phyloP scores from a whole-genome alignment of 1,284 basidiomycete genomes.

The Malassezia globosa region DNA sequence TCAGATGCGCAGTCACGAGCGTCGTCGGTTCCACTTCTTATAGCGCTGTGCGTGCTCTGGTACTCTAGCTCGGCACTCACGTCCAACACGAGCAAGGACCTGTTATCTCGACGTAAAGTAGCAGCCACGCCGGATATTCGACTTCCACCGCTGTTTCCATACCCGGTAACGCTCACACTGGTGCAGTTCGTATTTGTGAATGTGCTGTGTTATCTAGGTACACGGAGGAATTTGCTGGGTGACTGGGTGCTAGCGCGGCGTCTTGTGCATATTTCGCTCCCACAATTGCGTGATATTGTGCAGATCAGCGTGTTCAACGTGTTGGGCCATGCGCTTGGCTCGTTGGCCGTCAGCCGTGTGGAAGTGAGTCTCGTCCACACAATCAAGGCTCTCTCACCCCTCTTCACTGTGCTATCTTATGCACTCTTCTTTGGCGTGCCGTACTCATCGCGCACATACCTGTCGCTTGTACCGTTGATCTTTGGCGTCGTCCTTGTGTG shows the following conservation, averaged over 20 bases:
- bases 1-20: not conserved
- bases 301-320: constrained; percentile 86
- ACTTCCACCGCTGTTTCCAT: constrained; percentile 57
- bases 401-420: constrained; percentile 93
- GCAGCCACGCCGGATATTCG: not conserved
- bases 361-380: constrained; percentile 97
- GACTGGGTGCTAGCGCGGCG: constrained; percentile 32
- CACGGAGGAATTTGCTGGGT: constrained; percentile 22
- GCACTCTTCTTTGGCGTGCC: constrained; percentile 80
- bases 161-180: constrained; percentile 86
- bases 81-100: constrained; percentile 76
- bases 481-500: constrained; percentile 94
- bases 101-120: constrained; percentile 51
- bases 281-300: constrained; percentile 66
- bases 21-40: constrained; percentile 22
- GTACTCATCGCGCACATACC: constrained; percentile 80
- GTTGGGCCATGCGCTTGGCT: constrained; percentile 92
- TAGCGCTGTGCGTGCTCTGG: constrained; percentile 38
- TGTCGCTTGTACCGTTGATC: constrained; percentile 86
- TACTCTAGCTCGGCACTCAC: constrained; percentile 64
- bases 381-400: constrained; percentile 90
- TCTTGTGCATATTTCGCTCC: constrained; percentile 54
- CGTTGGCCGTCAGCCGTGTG: constrained; percentile 87
- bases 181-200: constrained; percentile 93
- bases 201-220: constrained; percentile 61